A percentile compares a stretch with the other conserved stretches of the same genome.
These are phyloP conservation scores for Phytophthora brassicae DNA, from an alignment of 352 stramenopile genomes.

Conservation along the genomic window DNA sequence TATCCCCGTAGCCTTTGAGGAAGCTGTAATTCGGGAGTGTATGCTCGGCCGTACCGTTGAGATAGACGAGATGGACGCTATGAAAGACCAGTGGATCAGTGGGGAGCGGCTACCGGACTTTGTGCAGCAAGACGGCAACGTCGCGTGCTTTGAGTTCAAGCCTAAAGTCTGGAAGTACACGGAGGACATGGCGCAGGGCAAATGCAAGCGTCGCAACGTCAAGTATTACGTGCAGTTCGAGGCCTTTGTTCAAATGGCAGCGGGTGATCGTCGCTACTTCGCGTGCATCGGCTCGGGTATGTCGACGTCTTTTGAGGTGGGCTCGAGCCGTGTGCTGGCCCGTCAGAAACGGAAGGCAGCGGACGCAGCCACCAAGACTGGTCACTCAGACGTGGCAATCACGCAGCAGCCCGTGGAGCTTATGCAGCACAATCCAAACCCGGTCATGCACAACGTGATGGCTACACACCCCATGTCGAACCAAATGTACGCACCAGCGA, in stretches of 20 bases:
- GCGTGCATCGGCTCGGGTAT: conserved; percentile 86
- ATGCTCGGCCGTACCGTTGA: conserved; percentile 82
- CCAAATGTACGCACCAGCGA: conserved; percentile 28
- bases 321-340: conserved; percentile 78
- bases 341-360: conserved; percentile 85
- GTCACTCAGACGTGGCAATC: conserved; percentile 33
- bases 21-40: conserved; percentile 81
- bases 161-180: conserved; percentile 90
- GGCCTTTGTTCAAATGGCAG: conserved; percentile 77
- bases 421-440: conserved; percentile 34
- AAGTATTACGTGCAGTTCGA: conserved; percentile 91
- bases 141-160: conserved; percentile 87
- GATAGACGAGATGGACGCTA: conserved; percentile 73
- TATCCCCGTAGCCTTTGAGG: conserved; percentile 81
- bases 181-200: conserved; percentile 87
- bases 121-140: conserved; percentile 71
- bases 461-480: conserved; percentile 31
- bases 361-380: conserved; percentile 18
- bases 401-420: conserved; percentile 29
- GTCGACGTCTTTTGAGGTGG: conserved; percentile 86
- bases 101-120: conserved; percentile 84
- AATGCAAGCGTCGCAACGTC: conserved; percentile 87
- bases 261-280: conserved; percentile 77
- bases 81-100: conserved; percentile 88
- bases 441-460: conserved; percentile 36